Evolutionary conservation across 2,329 filamentous ascomycete genomes (phyloP), one percentile per base, ranked within the genome.

Genomic region (Phialophora verrucosa): DNA sequence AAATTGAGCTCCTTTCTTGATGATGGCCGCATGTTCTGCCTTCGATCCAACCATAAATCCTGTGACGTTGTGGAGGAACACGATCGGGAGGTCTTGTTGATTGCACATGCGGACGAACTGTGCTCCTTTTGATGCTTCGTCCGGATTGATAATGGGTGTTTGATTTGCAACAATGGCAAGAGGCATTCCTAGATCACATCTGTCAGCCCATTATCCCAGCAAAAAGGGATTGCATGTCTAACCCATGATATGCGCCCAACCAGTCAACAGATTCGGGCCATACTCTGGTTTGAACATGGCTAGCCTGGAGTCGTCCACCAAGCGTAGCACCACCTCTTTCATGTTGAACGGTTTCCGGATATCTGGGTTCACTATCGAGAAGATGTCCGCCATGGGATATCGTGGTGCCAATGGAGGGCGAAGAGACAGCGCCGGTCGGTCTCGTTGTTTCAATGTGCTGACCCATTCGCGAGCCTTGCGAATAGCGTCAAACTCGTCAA

Each of bases 21-120:
- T 82, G 66, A 82, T 80, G 4, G 75, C 78, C 0, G 76, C 76
- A 58, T 78, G 79, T 59, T 83, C 81, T 3, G 80, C 78, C 64
- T 81, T 80, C 5, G 77, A 69, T 3, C 81, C 81, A 3, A 83
- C 80, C 80, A 83, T 83, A 73, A 83, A 83, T 0, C 81, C 81
- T 0, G 81, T 82, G 0, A 83, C 80, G 51, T 82, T 83, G 70
- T 83, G 81, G 0, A 83, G 71, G 72, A 81, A 83, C 4, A 82
- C 71, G 14, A 83, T 81, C 0, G 81, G 80, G 0, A 70, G 76
- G 29, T 75, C 74, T 76, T 78, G 61, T 66, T 82, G 80, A 60
- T 82, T 82, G 65, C 80, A 82, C 11, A 79, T 71, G 0, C 78
- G 76, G 59, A 82, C 79, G 63, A 83, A 83, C 25, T 81, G 78